Evolutionary conservation across 2,329 filamentous ascomycete species (phyloP).

Genomic region (Exophiala calicioides): DNA sequence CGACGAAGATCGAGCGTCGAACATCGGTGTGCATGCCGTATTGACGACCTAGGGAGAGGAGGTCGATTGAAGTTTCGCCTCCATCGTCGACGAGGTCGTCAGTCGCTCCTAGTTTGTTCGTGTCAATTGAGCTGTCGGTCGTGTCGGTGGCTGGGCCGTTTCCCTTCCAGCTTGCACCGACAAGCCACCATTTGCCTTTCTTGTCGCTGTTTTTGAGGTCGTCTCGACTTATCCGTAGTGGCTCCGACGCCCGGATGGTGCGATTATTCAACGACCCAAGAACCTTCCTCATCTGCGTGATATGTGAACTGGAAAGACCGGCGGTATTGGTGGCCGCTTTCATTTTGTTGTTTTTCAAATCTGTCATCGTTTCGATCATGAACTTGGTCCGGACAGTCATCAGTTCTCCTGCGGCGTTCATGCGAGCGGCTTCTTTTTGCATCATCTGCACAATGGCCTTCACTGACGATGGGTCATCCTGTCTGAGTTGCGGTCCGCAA

Average conservation of each 20-base stretch:
- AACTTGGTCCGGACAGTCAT: constrained; percentile 89
- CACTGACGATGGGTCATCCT: constrained; percentile 83
- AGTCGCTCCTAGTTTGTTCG: constrained; percentile 24
- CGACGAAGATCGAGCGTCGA: constrained; percentile 87
- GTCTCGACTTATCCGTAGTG: constrained; percentile 75
- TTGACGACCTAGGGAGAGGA: constrained; percentile 71
- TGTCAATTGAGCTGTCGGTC: constrained; percentile 17
- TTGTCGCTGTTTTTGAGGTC: constrained; percentile 84
- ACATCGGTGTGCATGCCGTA: constrained; percentile 86
- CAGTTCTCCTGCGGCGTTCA: constrained; percentile 60
- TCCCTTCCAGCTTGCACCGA: constrained; percentile 83
- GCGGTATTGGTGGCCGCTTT: constrained; percentile 73
- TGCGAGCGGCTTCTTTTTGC: constrained; percentile 68
- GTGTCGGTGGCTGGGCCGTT: constrained; percentile 39
- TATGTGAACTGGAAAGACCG: constrained; percentile 74
- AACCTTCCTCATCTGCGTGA: constrained; percentile 83
- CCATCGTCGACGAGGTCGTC: constrained; percentile 32
- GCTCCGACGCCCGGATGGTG: constrained; percentile 71
- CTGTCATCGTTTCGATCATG: constrained; percentile 95
- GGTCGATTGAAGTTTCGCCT: constrained; percentile 57
- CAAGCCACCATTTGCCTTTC: constrained; percentile 97
- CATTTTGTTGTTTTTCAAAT: constrained; percentile 89
- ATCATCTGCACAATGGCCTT: constrained; percentile 85
- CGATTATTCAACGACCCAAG: constrained; percentile 72
- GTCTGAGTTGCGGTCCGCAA: constrained; percentile 77